Base-by-base conservation (phyloP, 495 filamentous ascomycete species). In the Xylaria sp. region DNA sequence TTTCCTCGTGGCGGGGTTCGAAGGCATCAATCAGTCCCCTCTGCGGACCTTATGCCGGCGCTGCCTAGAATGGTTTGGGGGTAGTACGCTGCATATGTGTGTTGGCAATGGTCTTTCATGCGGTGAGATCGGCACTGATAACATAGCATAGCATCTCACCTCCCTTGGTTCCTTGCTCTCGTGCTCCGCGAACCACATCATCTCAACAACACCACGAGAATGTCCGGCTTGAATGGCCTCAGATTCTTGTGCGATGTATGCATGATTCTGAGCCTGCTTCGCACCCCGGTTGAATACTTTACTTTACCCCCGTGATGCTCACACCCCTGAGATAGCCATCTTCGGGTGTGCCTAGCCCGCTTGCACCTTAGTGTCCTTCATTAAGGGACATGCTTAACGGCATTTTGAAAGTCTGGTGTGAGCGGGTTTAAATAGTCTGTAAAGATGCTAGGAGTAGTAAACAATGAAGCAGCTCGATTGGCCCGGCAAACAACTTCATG, bases 31-130 rank as follows among this genome's bases (percentile, higher is more conserved):
- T 19, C 26, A 3, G 35, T 37, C 4, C 55, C 19, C 15, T 29
- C n/a, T 37, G 29, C 46, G 29, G 15, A 33, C 24, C 15, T 19
- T 5, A 53, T 59, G 66, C 52, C 52, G 57, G 40, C 29, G 21
- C 11, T 50, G 35, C 53, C 26, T 57, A 35, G 37, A 43, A 48
- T 24, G 21, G 33, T 31, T 61, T 70, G 46, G 68, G 58, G 68
- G 33, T n/a, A 21, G 43, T n/a, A 40, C 2, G n/a, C 33, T 58
- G 65, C 50, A 67, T 44, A n/a, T 9, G n/a, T 61, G 35, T 43
- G 37, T 37, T 3, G 35, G 24, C 40, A 19, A 33, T 19, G 26
- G 26, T 5, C 14, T 48, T n/a, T 64, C 12, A 46, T 64, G 40
- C 37, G 26, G 61, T 46, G 61, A 64, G 61, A 46, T 26, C 24